Percentiles rank a stretch among this genome's conserved stretches.
Evolutionary conservation across 805 yeast species (phyloP).

Genomic region (Maudiozyma serrabonitensis): DNA sequence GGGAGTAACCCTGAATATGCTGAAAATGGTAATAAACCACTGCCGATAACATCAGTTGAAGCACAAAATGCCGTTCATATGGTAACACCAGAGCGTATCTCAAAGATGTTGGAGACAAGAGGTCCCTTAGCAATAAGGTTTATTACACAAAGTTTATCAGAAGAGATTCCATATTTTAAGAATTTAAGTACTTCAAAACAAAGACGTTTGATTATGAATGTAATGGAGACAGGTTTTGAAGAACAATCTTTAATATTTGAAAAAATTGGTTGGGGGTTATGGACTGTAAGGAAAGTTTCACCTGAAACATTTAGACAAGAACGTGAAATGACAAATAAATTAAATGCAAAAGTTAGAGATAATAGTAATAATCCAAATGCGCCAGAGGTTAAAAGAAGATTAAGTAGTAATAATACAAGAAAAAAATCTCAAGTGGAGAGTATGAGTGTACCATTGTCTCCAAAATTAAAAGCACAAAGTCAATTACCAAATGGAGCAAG

Average conservation of each 20-base stretch:
- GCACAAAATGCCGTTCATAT: constrained; percentile 5
- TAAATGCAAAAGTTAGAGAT: constrained; percentile 38
- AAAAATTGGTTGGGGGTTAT: constrained; percentile 97
- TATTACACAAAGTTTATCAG: constrained; percentile 67
- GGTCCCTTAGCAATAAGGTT: constrained; percentile 90
- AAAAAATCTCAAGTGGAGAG: constrained; percentile 6
- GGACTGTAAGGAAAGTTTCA: constrained; percentile 54
- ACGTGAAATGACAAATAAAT: constrained; percentile 34
- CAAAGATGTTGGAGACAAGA: constrained; percentile 25
- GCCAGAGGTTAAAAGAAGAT: constrained; percentile 11
- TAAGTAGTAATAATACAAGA: constrained; percentile 22
- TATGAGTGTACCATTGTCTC: neutral
- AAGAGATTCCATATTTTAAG: constrained; percentile 71
- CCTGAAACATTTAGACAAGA: constrained; percentile 26
- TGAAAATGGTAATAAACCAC: neutral
- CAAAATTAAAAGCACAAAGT: neutral
- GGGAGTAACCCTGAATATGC: neutral
- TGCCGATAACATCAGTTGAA: constrained; percentile 4
- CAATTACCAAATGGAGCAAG: neutral
- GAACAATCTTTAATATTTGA: constrained; percentile 56
- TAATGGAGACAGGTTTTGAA: constrained; percentile 64
- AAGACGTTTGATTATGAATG: constrained; percentile 81
- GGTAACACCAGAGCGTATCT: constrained; percentile 5
- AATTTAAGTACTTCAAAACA: constrained; percentile 77
- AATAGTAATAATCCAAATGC: constrained; percentile 1